Base-by-base conservation (phyloP, 2,329 filamentous ascomycete genomes). In the Verticillium tricorpus region DNA sequence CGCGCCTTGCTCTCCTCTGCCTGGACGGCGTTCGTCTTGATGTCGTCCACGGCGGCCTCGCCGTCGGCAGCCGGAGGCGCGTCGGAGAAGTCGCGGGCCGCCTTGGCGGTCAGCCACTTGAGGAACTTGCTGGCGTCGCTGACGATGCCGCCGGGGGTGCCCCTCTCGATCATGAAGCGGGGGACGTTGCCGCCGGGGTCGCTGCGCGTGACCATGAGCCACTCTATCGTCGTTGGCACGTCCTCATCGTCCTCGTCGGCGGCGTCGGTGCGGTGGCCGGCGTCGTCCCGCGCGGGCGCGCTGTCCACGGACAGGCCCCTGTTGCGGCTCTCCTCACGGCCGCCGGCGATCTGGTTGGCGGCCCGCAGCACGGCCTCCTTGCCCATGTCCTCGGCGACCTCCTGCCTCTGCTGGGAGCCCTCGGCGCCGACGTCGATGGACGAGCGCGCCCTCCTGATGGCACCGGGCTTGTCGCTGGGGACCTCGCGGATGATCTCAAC, bases 401-500 rank as follows among this genome's bases (percentile, higher is more conserved):
- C 63, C 59, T 69, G 62, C 59, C 72, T 64, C 66, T 70, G 63
- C 63, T 73, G 67, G 56, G 70, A 17, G 14, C 71, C 72, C 11
- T 74, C 72, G 25, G 70, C 71, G 45, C 68, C 66, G 2, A 82
- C 66, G 63, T 84, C 78, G 4, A 76, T 72, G 1, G 80, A 79
- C 19, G 82, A 84, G 31, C 73, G 71, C 6, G 76, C 76, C 65
- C 76, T 76, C 35, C 76, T 76, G 11, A 77, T 76, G 31, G 66
- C 64, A 7, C 64, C 65, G 3, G 77, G 72, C 65, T 79, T 72
- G 54, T 80, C 78, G 11, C 87, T 72, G 0, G 88, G 89, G 15
- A 97, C 84, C 74, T 98, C 93, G 58, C 93, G 83, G 62, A 97
- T 93, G 67, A 97, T 82, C 75, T 98, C 94, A 17, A 97, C 89